Evolutionary conservation across 805 yeast genomes (phyloP).

Genomic region (Zygosaccharomyces lentus): DNA sequence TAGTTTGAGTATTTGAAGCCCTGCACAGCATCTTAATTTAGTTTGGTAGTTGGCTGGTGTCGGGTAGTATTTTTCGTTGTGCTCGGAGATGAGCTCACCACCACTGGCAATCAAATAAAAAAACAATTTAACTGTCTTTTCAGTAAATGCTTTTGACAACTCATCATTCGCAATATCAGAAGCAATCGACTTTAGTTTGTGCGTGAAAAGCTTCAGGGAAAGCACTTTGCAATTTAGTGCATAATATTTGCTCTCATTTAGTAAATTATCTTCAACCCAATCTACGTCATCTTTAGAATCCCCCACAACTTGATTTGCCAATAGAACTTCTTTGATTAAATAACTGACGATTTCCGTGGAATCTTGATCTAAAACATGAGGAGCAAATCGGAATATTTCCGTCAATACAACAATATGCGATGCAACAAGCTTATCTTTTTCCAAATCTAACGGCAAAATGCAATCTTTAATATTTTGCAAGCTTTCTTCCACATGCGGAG

Average conservation of each 20-base stretch:
- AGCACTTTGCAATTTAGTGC: constrained; percentile 46
- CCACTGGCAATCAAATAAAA: constrained; percentile 64
- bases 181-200: constrained; percentile 46
- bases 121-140: constrained; percentile 63
- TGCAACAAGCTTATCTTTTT: constrained; percentile 38
- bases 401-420: constrained; percentile 58
- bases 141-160: constrained; percentile 44
- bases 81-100: constrained; percentile 62
- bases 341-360: constrained; percentile 56
- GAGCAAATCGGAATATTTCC: constrained; percentile 50
- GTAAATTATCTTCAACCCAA: constrained; percentile 47
- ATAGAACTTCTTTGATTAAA: constrained; percentile 57
- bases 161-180: constrained; percentile 35
- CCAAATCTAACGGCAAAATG: constrained; percentile 49
- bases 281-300: constrained; percentile 28
- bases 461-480: constrained; percentile 38
- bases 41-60: constrained; percentile 63
- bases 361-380: constrained; percentile 46
- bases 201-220: constrained; percentile 54
- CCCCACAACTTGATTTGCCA: constrained; percentile 44
- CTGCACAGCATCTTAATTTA: constrained; percentile 64
- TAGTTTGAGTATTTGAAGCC: constrained; percentile 57
- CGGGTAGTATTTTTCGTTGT: constrained; percentile 42
- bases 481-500: constrained; percentile 40
- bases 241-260: constrained; percentile 38